Conservation (phyloP, 768 basidiomycete genomes). For the Agaricus sinodeliciosus region DNA sequence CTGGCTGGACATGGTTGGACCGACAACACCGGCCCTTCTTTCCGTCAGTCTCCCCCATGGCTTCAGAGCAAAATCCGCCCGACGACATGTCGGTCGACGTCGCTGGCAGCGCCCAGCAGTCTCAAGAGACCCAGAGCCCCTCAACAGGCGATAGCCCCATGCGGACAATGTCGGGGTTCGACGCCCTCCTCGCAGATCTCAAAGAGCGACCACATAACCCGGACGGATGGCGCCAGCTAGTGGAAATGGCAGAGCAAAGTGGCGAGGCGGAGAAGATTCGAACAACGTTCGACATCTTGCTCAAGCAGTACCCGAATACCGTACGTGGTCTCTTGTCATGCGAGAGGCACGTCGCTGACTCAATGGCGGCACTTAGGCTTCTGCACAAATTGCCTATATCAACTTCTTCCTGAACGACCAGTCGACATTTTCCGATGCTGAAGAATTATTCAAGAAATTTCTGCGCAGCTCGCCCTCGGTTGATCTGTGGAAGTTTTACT, state of each 20-base stretch:
- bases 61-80: not conserved
- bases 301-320: slow-evolving; percentile 86
- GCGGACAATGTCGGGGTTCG: slow-evolving; percentile 30
- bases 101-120: not conserved
- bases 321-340: slow-evolving; percentile 42
- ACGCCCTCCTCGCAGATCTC: slow-evolving; percentile 52
- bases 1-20: slow-evolving; percentile 1
- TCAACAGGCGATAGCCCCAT: slow-evolving; percentile 21
- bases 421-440: slow-evolving; percentile 66
- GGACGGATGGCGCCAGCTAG: slow-evolving; percentile 72
- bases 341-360: not conserved
- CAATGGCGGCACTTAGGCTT: slow-evolving; percentile 41
- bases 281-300: slow-evolving; percentile 73
- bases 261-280: slow-evolving; percentile 78
- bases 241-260: slow-evolving; percentile 69
- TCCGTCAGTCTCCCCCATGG: not conserved
- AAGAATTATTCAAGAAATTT: slow-evolving; percentile 85
- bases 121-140: slow-evolving; percentile 10
- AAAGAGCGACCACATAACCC: slow-evolving; percentile 66
- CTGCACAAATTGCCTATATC: slow-evolving; percentile 81
- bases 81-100: slow-evolving; percentile 6
- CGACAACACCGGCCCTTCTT: slow-evolving; percentile 3
- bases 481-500: slow-evolving; percentile 88
- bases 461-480: slow-evolving; percentile 81
- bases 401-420: slow-evolving; percentile 64